Conservation (phyloP, 2,329 filamentous ascomycete species). For the Xylaria sp. region DNA sequence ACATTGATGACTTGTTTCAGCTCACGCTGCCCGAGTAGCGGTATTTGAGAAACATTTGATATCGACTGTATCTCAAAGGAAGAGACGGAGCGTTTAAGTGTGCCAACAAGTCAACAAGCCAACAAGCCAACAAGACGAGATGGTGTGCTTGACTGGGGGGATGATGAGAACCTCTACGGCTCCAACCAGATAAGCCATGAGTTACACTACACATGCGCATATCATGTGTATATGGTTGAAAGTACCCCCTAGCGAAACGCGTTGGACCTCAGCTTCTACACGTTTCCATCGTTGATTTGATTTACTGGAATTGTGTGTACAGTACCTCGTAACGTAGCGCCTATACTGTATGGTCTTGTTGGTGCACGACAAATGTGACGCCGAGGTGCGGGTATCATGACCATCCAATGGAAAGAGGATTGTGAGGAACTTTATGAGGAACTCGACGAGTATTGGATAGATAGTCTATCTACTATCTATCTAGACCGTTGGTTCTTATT, state of each 20-base stretch:
- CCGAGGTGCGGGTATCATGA: not conserved
- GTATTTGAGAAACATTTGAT: conserved; percentile 4
- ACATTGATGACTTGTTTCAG: not conserved
- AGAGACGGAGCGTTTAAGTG: not conserved
- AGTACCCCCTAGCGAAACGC: not conserved
- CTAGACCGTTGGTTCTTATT: no score
- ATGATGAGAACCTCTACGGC: not conserved
- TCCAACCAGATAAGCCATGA: not conserved
- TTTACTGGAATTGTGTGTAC: not conserved
- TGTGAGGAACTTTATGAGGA: no score
- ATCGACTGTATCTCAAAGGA: not conserved
- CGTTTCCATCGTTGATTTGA: conserved; percentile 7
- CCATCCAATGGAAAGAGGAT: not conserved
- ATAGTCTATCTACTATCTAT: no score
- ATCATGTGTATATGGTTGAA: conserved; percentile 10
- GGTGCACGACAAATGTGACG: not conserved
- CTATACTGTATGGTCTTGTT: not conserved
- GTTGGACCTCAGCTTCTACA: not conserved
- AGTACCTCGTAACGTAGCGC: not conserved
- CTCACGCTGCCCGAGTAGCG: not conserved
- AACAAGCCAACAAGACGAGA: not conserved
- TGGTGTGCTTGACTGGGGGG: conserved; percentile 6
- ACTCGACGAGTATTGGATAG: no score
- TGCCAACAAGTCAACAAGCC: not conserved
- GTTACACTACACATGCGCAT: not conserved